Conservation (phyloP, 768 basidiomycete species). For the Trametes gibbosa region DNA sequence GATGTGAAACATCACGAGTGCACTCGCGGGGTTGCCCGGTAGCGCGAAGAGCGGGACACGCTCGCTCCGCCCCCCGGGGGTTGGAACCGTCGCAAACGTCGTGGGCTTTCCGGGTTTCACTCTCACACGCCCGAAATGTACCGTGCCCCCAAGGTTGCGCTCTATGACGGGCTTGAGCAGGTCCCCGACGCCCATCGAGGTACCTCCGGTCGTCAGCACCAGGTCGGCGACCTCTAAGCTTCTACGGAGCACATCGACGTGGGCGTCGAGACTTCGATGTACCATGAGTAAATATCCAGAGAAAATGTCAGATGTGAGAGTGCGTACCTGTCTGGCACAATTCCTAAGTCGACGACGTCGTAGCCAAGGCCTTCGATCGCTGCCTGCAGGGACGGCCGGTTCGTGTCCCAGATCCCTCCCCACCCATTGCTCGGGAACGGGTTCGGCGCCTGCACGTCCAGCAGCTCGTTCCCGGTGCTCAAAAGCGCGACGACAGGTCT, state of each 20-base stretch:
- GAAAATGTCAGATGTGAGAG: neutral
- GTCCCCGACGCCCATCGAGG: slow-evolving; percentile 88
- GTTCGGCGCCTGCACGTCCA: slow-evolving; percentile 51
- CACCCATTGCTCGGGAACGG: slow-evolving; percentile 41
- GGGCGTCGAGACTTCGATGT: slow-evolving; percentile 48
- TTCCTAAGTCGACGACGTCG: slow-evolving; percentile 75
- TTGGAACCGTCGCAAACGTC: slow-evolving; percentile 78
- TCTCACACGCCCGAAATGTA: slow-evolving; percentile 84
- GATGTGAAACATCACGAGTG: slow-evolving; percentile 80
- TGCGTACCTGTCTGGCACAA: slow-evolving; percentile 67
- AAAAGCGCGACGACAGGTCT: slow-evolving; percentile 78
- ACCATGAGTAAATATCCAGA: neutral
- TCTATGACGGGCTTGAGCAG: slow-evolving; percentile 88
- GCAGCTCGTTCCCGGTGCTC: slow-evolving; percentile 84
- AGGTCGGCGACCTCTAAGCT: slow-evolving; percentile 69
- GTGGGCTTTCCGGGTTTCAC: slow-evolving; percentile 82
- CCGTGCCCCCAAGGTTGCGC: slow-evolving; percentile 65
- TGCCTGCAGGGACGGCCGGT: slow-evolving; percentile 74
- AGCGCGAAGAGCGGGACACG: slow-evolving; percentile 76
- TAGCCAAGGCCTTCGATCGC: slow-evolving; percentile 73
- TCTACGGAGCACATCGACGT: slow-evolving; percentile 51
- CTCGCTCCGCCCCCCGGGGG: slow-evolving; percentile 24
- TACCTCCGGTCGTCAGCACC: slow-evolving; percentile 83
- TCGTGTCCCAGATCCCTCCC: slow-evolving; percentile 84
- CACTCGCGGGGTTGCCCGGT: slow-evolving; percentile 87